A percentile compares a stretch with the other conserved stretches of the same genome.
phyloP scores from a whole-genome alignment of 164 flowering plant genomes.

The Brasenia schreberi region DNA sequence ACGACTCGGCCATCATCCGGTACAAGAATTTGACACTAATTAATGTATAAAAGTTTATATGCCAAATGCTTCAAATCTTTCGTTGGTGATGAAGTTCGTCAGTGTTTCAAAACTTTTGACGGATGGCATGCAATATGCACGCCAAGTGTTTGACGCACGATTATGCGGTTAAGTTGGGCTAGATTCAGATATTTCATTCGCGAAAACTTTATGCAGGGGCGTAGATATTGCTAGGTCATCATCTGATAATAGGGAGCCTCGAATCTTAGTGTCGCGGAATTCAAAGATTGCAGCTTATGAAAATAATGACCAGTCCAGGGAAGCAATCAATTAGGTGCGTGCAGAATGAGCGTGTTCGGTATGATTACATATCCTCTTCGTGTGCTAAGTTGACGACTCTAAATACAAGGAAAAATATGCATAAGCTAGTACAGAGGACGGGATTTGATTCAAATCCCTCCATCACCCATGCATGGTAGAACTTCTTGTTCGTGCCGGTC shows the following conservation, averaged over 20 bases:
- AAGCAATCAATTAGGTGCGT: conserved; percentile 20
- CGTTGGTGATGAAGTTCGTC: no score
- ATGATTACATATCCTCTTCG: conserved; percentile 24
- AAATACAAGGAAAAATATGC: conserved; percentile 17
- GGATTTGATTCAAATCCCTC: no score
- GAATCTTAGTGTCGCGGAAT: conserved; percentile 31
- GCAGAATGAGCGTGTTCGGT: conserved; percentile 13
- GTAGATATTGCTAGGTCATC: conserved; percentile 13
- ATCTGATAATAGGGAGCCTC: no score
- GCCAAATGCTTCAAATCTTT: no score
- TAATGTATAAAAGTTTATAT: no score
- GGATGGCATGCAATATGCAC: no score
- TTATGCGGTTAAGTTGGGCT: conserved; percentile 6
- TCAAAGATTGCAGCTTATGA: conserved; percentile 23
- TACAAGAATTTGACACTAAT: no score
- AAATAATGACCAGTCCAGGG: conserved; percentile 10
- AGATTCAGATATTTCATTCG: conserved; percentile 16
- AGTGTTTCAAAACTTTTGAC: no score
- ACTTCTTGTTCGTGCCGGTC: conserved; percentile 8
- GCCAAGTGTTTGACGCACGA: no score
- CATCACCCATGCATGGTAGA: conserved; percentile 22
- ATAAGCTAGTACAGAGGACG: no score
- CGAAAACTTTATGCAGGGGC: conserved; percentile 17
- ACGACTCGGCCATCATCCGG: no score
- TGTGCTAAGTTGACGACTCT: conserved; percentile 24